phyloP scores from a whole-genome alignment of 768 basidiomycete species.

The Leucosporidium scottii region DNA sequence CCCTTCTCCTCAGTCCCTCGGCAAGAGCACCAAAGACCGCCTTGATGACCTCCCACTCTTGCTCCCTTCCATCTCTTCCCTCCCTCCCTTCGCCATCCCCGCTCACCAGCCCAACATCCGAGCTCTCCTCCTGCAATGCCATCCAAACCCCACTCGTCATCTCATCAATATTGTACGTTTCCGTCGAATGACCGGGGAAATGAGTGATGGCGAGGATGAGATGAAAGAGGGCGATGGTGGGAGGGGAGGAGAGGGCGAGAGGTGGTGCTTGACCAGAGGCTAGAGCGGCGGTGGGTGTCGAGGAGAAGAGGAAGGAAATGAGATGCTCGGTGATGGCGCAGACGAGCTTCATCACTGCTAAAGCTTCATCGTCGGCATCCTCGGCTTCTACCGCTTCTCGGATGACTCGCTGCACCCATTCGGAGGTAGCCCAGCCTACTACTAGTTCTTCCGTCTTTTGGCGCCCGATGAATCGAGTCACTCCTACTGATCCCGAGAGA shows the following conservation, averaged over 20 bases:
- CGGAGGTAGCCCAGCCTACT: slow-evolving; percentile 6
- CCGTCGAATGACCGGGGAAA: slow-evolving; percentile 29
- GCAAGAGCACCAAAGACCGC: slow-evolving; percentile 30
- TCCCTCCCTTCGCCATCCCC: slow-evolving; percentile 13
- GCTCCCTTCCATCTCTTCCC: slow-evolving; percentile 10
- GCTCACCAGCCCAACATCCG: slow-evolving; percentile 28
- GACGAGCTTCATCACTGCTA: slow-evolving; percentile 34
- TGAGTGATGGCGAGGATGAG: slow-evolving; percentile 27
- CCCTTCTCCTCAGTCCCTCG: slow-evolving; percentile 14
- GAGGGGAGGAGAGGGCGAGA: slow-evolving; percentile 13
- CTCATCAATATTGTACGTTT: slow-evolving; percentile 29
- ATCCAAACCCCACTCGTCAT: slow-evolving; percentile 25
- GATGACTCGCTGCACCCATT: slow-evolving; percentile 1
- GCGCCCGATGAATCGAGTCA: slow-evolving; percentile 21
- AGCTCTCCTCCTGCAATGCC: slow-evolving; percentile 33
- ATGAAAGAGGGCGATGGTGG: slow-evolving; percentile 19
- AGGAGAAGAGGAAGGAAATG: slow-evolving; percentile 24
- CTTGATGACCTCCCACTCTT: slow-evolving; percentile 18
- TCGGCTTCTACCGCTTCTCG: slow-evolving; percentile 1
- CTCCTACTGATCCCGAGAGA: neutral
- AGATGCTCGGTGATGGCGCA: slow-evolving; percentile 32
- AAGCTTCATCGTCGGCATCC: slow-evolving; percentile 21
- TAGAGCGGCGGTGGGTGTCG: neutral
- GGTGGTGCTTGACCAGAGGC: neutral
- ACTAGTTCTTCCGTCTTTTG: slow-evolving; percentile 12